Percentiles rank a stretch among this genome's conserved stretches.
Evolutionary conservation across 768 basidiomycete species (phyloP).

Genomic region (Boletus fagicola): DNA sequence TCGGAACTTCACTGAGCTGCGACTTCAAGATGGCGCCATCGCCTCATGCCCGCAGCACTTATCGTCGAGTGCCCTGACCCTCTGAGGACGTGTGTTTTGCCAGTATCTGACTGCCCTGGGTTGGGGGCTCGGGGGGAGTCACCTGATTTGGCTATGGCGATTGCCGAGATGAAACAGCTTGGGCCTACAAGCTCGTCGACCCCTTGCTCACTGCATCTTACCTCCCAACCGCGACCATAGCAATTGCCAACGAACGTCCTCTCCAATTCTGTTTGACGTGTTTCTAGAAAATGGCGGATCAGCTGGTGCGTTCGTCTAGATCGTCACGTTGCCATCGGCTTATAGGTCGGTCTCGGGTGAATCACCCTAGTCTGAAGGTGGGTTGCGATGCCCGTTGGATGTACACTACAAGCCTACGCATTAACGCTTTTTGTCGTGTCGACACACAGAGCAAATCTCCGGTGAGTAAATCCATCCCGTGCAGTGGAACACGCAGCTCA

Average conservation of each 20-base stretch:
- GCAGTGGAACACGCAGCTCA: slow-evolving; percentile 1
- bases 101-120: slow-evolving; percentile 14
- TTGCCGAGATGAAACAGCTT: slow-evolving; percentile 32
- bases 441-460: slow-evolving; percentile 79
- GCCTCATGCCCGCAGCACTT: neutral
- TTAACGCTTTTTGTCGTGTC: neutral
- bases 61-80: neutral
- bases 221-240: slow-evolving; percentile 4
- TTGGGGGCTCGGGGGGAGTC: slow-evolving; percentile 1
- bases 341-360: slow-evolving; percentile 13
- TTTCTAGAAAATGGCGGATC: slow-evolving; percentile 51
- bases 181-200: slow-evolving; percentile 1
- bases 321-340: slow-evolving; percentile 13
- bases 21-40: neutral
- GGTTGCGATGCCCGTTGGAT: slow-evolving; percentile 17
- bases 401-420: neutral
- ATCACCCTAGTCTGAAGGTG: slow-evolving; percentile 54
- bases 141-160: slow-evolving; percentile 31
- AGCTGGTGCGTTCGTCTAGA: slow-evolving; percentile 43
- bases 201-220: slow-evolving; percentile 3
- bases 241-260: neutral
- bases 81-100: neutral
- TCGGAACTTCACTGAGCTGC: neutral
- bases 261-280: neutral
- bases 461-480: slow-evolving; percentile 47